Conservation (phyloP, 495 filamentous ascomycete species). For the Copromyces sp. region DNA sequence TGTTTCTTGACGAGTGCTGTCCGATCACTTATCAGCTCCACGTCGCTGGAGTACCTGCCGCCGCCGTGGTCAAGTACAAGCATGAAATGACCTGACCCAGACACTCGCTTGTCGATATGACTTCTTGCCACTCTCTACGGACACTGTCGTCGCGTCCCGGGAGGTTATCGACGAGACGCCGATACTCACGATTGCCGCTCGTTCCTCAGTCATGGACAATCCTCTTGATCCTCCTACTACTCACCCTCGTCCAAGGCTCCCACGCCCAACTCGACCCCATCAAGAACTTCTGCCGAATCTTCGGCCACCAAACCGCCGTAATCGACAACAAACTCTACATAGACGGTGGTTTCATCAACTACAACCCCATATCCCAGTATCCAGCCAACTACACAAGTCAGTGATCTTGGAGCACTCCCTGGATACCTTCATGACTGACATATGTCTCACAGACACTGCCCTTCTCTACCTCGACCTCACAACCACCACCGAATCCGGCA, state of each 20-base stretch:
- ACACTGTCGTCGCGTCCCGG: not conserved
- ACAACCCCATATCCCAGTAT: slow-evolving; percentile 35
- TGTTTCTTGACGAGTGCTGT: not conserved
- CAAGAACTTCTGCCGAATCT: slow-evolving; percentile 41
- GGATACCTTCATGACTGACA: not conserved
- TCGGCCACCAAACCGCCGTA: slow-evolving; percentile 40
- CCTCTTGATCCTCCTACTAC: not conserved
- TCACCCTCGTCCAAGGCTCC: not conserved
- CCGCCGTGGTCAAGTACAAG: not conserved
- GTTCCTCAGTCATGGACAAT: not conserved
- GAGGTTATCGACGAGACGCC: not conserved
- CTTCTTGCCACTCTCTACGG: not conserved
- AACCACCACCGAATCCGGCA: slow-evolving; percentile 23
- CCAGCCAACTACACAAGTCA: slow-evolving; percentile 39
- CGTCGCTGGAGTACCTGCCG: not conserved
- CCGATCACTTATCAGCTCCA: not conserved
- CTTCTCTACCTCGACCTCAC: slow-evolving; percentile 41
- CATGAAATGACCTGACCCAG: not conserved
- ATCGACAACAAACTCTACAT: slow-evolving; percentile 43
- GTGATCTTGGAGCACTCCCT: not conserved
- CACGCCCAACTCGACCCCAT: slow-evolving; percentile 25
- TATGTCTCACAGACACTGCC: slow-evolving; percentile 24
- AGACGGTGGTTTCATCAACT: slow-evolving; percentile 42
- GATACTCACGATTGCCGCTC: not conserved
- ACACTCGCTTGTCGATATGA: not conserved